phyloP scores from a whole-genome alignment of 345 rosid species.

The Eucalyptus shirleyi region DNA sequence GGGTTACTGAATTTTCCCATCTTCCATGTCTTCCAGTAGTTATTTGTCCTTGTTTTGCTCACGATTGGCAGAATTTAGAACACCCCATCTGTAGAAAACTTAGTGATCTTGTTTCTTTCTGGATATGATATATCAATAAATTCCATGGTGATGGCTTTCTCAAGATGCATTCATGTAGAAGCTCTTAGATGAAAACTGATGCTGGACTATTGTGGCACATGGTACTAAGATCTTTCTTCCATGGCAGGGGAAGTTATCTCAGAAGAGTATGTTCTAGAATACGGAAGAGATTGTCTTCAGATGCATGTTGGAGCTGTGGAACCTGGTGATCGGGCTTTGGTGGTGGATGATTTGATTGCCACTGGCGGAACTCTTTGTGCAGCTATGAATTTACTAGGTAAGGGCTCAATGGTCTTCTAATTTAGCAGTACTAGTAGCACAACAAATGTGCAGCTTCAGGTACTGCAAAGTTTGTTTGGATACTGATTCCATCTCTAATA shows the following conservation, averaged over 20 bases:
- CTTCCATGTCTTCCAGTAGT: neutral
- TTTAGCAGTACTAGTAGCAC: neutral
- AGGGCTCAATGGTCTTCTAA: neutral
- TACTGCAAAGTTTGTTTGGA: neutral
- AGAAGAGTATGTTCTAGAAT: slow-evolving; percentile 76
- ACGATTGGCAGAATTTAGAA: neutral
- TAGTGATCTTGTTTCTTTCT: neutral
- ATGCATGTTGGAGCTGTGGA: slow-evolving; percentile 92
- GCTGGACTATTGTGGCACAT: neutral
- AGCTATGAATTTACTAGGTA: slow-evolving; percentile 90
- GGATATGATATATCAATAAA: neutral
- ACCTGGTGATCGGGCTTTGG: slow-evolving; percentile 67
- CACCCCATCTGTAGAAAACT: neutral
- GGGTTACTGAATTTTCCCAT: neutral
- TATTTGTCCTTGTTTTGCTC: neutral
- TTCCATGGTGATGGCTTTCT: neutral
- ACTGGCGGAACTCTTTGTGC: slow-evolving; percentile 97
- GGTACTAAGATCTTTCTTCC: neutral
- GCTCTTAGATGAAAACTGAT: neutral
- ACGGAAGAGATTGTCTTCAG: slow-evolving; percentile 83
- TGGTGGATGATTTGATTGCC: slow-evolving; percentile 91
- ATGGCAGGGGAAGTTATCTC: slow-evolving; percentile 70
- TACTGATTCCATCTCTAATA: neutral
- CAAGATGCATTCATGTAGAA: neutral
- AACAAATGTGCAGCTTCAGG: neutral